Percentiles rank a stretch among this genome's conserved stretches.
Conservation (phyloP, 1,139 yeast genomes). For the Sugiyamaella japonica region DNA sequence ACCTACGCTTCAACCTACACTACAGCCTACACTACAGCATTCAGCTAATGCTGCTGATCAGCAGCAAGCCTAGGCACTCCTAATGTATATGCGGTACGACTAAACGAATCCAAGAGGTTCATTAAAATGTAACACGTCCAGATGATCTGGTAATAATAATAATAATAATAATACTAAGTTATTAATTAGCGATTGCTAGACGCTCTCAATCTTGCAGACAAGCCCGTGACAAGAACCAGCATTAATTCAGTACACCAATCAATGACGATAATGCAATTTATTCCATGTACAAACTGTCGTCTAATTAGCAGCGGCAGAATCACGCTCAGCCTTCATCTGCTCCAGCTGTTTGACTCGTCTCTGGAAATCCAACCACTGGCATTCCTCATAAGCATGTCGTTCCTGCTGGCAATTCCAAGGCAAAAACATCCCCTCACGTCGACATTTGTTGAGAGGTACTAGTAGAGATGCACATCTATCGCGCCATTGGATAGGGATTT, state of each 20-base stretch:
- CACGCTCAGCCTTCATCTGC: conserved; percentile 48
- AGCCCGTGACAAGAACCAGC: too few species aligned
- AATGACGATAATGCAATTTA: background rate
- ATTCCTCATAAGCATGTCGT: conserved; percentile 83
- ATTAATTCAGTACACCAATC: background rate
- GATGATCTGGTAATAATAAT: too few species aligned
- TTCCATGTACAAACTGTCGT: background rate
- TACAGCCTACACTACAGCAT: background rate
- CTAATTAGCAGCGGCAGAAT: conserved; percentile 14
- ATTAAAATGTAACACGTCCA: background rate
- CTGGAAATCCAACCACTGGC: conserved; percentile 79
- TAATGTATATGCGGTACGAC: background rate
- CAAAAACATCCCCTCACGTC: conserved; percentile 53
- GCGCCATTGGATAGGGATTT: conserved; percentile 79
- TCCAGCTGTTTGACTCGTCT: conserved; percentile 77
- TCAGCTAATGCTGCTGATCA: background rate
- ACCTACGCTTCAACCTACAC: too few species aligned
- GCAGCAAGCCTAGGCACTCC: background rate
- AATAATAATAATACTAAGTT: too few species aligned
- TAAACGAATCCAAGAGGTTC: background rate
- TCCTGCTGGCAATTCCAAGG: conserved; percentile 78
- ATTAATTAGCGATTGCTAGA: too few species aligned
- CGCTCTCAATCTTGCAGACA: too few species aligned
- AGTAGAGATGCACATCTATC: conserved; percentile 83
- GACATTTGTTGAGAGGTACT: conserved; percentile 63